Base-by-base conservation (phyloP, 2,329 filamentous ascomycete genomes). In the Venturia pyrina region DNA sequence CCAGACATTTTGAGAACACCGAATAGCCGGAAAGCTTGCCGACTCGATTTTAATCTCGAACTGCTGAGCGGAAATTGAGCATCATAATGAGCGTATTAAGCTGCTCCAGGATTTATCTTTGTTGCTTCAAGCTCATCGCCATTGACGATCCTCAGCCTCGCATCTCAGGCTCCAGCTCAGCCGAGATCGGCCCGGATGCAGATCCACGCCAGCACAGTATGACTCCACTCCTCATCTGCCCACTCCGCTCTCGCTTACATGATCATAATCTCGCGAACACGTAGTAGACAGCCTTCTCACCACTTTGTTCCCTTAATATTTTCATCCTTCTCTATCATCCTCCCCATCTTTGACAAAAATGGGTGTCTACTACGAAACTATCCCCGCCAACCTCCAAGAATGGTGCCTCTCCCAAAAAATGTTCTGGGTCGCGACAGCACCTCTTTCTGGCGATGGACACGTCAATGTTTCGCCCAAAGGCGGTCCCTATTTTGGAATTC, bases 381-480 rank as follows among this genome's bases (percentile, higher is more conserved):
- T 79, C 15, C 77, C 77, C 0, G 62, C 73, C 40, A 73, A 72
- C 56, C 71, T 78, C 37, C 71, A 72, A 34, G 68, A 72, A 70
- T 80, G 78, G 78, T 78, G 80, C 65, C 70, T 76, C 1, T 70
- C 75, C n/a, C 78, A 80, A 63, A 56, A 65, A 59, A 44, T 65
- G n/a, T 65, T 80, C 59, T 78, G 74, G 71, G 78, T 80, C 40
- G 76, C 74, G 56, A 77, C 77, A 0, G 77, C 78, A 0, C 78
- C 78, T 0, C 74, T 80, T 6, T 74, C 76, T 3, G 69, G 68
- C 28, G 44, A 69, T 4, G 78, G 78, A 28, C 78, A 80, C 69
- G 77, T 80, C 68, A 80, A 80, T 68, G 73, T 80, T 68, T 79
- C 77, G 0, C 78, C 78, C 1, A 80, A 80, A 69, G 78, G 78